phyloP scores from a whole-genome alignment of 768 basidiomycete genomes.

The Pilatotrama ljubarskyi region DNA sequence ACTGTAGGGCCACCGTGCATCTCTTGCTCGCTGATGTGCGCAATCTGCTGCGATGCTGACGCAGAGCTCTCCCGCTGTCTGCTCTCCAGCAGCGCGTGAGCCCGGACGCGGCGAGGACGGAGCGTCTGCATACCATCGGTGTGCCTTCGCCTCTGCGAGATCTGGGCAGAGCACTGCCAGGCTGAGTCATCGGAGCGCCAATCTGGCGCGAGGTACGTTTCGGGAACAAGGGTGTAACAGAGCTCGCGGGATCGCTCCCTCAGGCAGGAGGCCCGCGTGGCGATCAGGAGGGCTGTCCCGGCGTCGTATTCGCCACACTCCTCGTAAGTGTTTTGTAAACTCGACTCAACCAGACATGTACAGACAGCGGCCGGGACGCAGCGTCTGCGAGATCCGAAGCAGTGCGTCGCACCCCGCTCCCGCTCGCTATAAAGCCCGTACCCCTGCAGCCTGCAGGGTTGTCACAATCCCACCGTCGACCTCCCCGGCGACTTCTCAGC shows the following conservation, averaged over 20 bases:
- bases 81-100: neutral
- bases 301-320: slow-evolving; percentile 10
- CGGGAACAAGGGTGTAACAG: neutral
- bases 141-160: slow-evolving; percentile 7
- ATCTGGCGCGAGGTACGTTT: slow-evolving; percentile 10
- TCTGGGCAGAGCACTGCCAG: slow-evolving; percentile 15
- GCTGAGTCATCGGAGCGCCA: slow-evolving; percentile 14
- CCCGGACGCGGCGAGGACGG: neutral
- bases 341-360: slow-evolving; percentile 46
- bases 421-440: neutral
- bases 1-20: neutral
- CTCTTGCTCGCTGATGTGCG: neutral
- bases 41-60: neutral
- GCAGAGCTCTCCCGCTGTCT: neutral
- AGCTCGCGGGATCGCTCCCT: slow-evolving; percentile 10
- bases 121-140: neutral
- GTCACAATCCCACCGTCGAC: slow-evolving; percentile 26
- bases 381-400: slow-evolving; percentile 46
- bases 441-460: slow-evolving; percentile 20
- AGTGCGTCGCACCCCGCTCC: neutral
- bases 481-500: slow-evolving; percentile 35
- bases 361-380: slow-evolving; percentile 33
- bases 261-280: neutral
- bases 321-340: slow-evolving; percentile 19
- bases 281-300: slow-evolving; percentile 17